Base-by-base conservation (phyloP, 2,329 filamentous ascomycete genomes). In the Mycocentrospora acerina region DNA sequence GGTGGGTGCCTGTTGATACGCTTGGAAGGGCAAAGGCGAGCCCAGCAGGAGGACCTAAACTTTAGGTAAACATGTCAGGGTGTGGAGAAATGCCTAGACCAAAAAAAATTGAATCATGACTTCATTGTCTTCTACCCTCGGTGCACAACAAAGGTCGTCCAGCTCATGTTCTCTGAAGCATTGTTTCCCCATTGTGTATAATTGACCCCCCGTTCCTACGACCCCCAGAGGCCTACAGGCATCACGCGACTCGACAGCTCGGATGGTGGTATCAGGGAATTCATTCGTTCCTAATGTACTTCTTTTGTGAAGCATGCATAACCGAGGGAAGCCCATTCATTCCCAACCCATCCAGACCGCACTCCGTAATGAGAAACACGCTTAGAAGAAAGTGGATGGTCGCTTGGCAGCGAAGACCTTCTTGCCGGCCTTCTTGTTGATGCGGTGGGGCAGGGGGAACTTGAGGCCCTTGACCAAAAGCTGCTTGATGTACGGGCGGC, bases 401-500 rank as follows among this genome's bases (percentile, higher is more conserved):
- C 93, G 86, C 78, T 83, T 88, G 70, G 89, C 83, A 72, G 86
- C 82, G 81, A 95, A 98, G 73, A 97, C 71, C 83, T 95, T 95
- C 81, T 86, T 87, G 80, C 79, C 83, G 72, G 74, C 76, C 75
- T 81, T 80, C 79, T 90, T 90, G 79, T 85, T 80, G 70, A 90
- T 77, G 69, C 94, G 93, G 83, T 98, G 93, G 72, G 93, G 93
- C 62, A 98, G 88, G 73, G 93, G 93, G 88, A 98, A 98, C 77
- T 86, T 88, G 75, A 98, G 88, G 76, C 83, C 73, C 86, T 97
- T 97, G 76, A 81, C 78, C 72, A 95, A 77, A 74, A 98, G 88
- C 80, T 98, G 93, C 83, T 90, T 94, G 82, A 98, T 95, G 85
- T 98, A 98, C 60, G 93, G 91, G 74, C 93, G 89, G 81, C 91